Base-by-base conservation (phyloP, 208 protist genomes). In the Giardia duodenalis region DNA sequence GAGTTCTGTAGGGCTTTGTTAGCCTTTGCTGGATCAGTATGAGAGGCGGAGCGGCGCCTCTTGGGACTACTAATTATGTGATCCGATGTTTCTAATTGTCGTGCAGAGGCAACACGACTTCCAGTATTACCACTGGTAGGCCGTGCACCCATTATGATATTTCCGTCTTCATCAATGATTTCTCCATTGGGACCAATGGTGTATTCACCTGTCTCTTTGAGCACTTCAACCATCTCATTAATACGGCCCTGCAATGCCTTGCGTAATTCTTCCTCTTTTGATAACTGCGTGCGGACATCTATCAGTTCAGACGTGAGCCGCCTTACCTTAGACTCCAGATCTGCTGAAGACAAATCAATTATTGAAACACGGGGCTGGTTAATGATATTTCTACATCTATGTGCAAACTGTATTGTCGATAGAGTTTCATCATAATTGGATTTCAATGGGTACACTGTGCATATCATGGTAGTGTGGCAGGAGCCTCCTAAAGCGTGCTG, bases 401-500 rank as follows among this genome's bases (percentile, higher is more conserved):
- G 67, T 46, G 95, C 96, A 93, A 97, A 97, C 2, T 94, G 92
- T 0, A 97, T 92, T 39, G 96, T 97, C 4, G 94, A 96, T 0
- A 97, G 39, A 0, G 96, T 97, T 92, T 97, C 96, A 4, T 67
- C 57, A 42, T 67, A 92, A 88, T 97, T 97, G 48, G 93, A 96
- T 2, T 92, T 87, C 1, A 86, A 89, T 0, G 96, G 95, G 48
- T 95, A 96, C 86, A 94, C 96, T 89, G 94, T 95, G 86, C 96
- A 95, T 76, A 97, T 94, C 2, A 97, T 92, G 30, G 95, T 94
- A 4, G 96, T 97, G 44, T 94, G 92, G 3, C 94, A 86, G 88
- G 97, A 97, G 76, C 96, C 96, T 92, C 96, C 96, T 0, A 97
- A 93, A 42, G 94, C 96, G 47, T 97, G 96, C 92, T 97, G 95